These are phyloP conservation scores for Penicillium parvum DNA, from an alignment of 495 filamentous ascomycete genomes.

Conservation along the genomic window DNA sequence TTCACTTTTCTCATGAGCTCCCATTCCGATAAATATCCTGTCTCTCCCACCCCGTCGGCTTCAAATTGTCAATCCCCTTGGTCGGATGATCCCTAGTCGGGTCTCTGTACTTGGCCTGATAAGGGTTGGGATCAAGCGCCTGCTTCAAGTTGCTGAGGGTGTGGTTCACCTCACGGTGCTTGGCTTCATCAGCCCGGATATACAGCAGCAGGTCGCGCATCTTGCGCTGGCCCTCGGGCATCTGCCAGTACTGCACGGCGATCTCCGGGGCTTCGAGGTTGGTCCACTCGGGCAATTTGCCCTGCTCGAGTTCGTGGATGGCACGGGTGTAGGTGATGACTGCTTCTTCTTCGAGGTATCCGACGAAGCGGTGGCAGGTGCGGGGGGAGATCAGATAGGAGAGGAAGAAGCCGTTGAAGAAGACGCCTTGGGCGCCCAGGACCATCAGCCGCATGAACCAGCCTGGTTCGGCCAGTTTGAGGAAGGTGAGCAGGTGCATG, in stretches of 20 bases:
- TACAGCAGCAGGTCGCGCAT: constrained; percentile 87
- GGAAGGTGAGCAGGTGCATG: constrained; percentile 93
- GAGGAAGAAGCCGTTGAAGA: constrained; percentile 92
- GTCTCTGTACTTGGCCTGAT: constrained; percentile 69
- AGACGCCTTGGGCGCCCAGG: constrained; percentile 78
- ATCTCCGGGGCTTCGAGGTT: constrained; percentile 79
- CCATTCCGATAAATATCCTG: constrained; percentile 59
- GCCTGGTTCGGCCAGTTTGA: constrained; percentile 86
- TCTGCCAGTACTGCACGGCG: constrained; percentile 84
- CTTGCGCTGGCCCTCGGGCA: constrained; percentile 76
- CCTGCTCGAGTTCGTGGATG: constrained; percentile 79
- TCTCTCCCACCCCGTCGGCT: constrained; percentile 74
- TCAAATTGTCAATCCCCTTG: constrained; percentile 66
- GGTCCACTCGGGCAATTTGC: constrained; percentile 77
- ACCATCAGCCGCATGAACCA: constrained; percentile 87
- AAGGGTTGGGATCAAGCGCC: constrained; percentile 84
- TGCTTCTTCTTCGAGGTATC: constrained; percentile 95
- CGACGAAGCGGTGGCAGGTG: constrained; percentile 93
- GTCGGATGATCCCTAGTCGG: constrained; percentile 57
- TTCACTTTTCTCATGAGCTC: no score
- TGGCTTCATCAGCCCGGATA: constrained; percentile 91
- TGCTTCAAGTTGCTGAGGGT: constrained; percentile 83
- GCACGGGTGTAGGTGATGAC: constrained; percentile 90
- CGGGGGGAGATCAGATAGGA: constrained; percentile 84
- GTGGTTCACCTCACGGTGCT: constrained; percentile 96